Evolutionary conservation across 2,329 filamentous ascomycete genomes (phyloP).

Genomic region (Fonsecaea monophora): DNA sequence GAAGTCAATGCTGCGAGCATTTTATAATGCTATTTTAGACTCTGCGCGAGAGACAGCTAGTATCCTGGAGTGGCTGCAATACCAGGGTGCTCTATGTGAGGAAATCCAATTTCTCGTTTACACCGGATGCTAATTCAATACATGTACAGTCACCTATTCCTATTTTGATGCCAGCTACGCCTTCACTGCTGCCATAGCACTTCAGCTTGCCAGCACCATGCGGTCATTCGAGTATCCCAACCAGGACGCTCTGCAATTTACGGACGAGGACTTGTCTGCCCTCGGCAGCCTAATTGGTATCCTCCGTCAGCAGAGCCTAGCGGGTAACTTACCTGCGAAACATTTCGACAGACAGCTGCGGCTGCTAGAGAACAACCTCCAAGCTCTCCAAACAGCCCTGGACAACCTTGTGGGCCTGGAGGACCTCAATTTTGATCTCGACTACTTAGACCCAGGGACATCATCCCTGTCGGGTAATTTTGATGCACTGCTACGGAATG

Average conservation of each 20-base stretch:
- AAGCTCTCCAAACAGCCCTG: conserved; percentile 18
- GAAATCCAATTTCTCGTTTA: background rate
- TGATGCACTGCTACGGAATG: background rate
- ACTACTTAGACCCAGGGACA: background rate
- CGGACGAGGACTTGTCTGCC: conserved; percentile 16
- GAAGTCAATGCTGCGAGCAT: background rate
- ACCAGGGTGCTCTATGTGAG: conserved; percentile 27
- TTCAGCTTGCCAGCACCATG: conserved; percentile 19
- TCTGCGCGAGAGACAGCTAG: conserved; percentile 24
- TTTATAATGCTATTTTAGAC: conserved; percentile 15
- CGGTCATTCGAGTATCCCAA: conserved; percentile 3
- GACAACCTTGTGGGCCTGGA: conserved; percentile 17
- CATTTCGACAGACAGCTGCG: conserved; percentile 20
- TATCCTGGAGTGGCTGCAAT: conserved; percentile 27
- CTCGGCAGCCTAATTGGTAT: conserved; percentile 10
- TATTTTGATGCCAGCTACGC: conserved; percentile 31
- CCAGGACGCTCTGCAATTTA: conserved; percentile 12
- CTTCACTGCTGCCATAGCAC: conserved; percentile 26
- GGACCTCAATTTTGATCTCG: conserved; percentile 21
- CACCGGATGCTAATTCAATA: background rate
- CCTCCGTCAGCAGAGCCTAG: conserved; percentile 18
- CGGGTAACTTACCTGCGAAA: conserved; percentile 22
- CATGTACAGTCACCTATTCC: conserved; percentile 22
- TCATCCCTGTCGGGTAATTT: background rate
- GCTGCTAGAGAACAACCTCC: conserved; percentile 25